Conservation (phyloP, 371 early-diverging fungal species). For the Mortierella sp. region DNA sequence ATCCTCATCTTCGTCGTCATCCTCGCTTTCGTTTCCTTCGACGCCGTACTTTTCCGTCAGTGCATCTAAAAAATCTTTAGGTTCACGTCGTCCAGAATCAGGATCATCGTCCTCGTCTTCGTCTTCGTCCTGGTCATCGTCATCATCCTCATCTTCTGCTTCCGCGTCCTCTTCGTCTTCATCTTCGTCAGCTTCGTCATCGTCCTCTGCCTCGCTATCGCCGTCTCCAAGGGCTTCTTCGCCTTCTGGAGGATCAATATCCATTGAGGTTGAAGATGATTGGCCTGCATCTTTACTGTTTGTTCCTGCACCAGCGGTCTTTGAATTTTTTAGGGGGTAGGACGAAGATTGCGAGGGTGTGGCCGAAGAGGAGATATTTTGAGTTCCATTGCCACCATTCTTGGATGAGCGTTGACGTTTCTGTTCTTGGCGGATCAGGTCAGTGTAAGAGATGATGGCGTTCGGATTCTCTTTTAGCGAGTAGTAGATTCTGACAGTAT, state of each 20-base stretch:
- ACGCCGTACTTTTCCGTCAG: constrained; percentile 41
- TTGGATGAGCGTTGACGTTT: constrained; percentile 24
- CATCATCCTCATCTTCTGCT: constrained; percentile 38
- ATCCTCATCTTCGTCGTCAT: constrained; percentile 51
- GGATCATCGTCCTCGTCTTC: constrained; percentile 40
- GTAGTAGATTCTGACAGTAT: constrained; percentile 39
- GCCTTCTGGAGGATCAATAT: constrained; percentile 42
- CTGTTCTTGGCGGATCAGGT: constrained; percentile 47
- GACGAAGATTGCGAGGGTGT: background rate
- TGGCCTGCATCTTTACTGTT: background rate
- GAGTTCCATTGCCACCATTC: constrained; percentile 10
- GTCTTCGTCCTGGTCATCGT: constrained; percentile 41
- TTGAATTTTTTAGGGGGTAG: constrained; percentile 32
- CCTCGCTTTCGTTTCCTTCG: constrained; percentile 47
- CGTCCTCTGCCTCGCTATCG: constrained; percentile 43
- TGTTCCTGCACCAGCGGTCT: constrained; percentile 24
- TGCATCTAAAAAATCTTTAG: constrained; percentile 37
- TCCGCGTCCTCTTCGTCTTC: constrained; percentile 32
- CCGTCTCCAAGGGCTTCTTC: constrained; percentile 29
- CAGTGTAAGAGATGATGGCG: constrained; percentile 51
- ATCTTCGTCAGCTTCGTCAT: constrained; percentile 38
- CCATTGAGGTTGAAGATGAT: constrained; percentile 27
- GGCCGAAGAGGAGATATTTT: constrained; percentile 2
- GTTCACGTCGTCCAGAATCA: constrained; percentile 20
- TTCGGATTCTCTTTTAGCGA: constrained; percentile 49